Percentiles rank a stretch among this genome's conserved stretches.
phyloP scores from a whole-genome alignment of 2,329 filamentous ascomycete species.

The Botrytis fabae region DNA sequence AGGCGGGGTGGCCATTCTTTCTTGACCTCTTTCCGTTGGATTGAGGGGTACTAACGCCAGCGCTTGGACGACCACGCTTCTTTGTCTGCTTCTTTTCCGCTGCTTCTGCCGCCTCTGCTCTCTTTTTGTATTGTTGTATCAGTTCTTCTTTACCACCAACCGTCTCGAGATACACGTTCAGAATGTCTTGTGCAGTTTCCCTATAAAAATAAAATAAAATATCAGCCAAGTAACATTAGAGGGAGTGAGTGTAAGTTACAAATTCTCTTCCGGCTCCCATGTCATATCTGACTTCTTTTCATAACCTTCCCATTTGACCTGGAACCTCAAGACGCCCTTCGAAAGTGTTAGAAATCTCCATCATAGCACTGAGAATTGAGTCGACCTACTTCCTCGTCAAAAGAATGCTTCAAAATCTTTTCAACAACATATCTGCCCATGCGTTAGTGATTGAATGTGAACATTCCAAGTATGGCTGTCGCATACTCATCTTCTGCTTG shows the following conservation, averaged over 20 bases:
- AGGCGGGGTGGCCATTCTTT: conserved; percentile 35
- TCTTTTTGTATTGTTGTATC: conserved; percentile 46
- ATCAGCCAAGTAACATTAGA: conserved; percentile 23
- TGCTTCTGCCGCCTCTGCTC: conserved; percentile 30
- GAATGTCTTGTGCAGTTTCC: conserved; percentile 58
- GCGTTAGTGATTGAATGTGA: conserved; percentile 32
- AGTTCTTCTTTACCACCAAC: conserved; percentile 65
- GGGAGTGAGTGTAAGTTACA: conserved; percentile 47
- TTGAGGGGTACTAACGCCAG: conserved; percentile 34
- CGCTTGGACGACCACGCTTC: conserved; percentile 57
- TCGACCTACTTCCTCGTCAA: conserved; percentile 54
- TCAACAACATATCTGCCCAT: conserved; percentile 68
- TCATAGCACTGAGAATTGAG: neutral
- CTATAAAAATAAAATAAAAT: conserved; percentile 40
- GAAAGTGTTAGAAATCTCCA: conserved; percentile 19
- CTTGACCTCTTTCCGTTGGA: conserved; percentile 36
- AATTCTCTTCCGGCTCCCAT: conserved; percentile 76
- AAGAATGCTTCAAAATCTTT: conserved; percentile 66
- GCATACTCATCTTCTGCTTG: conserved; percentile 47
- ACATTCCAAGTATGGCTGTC: conserved; percentile 25
- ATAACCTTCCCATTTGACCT: conserved; percentile 82
- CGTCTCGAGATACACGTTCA: conserved; percentile 62
- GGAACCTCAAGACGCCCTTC: conserved; percentile 55
- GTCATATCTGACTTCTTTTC: conserved; percentile 69
- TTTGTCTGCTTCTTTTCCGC: conserved; percentile 53